Evolutionary conservation across 2,329 filamentous ascomycete species (phyloP), one percentile per base, ranked within the genome.

Genomic region (Fusarium sp.): DNA sequence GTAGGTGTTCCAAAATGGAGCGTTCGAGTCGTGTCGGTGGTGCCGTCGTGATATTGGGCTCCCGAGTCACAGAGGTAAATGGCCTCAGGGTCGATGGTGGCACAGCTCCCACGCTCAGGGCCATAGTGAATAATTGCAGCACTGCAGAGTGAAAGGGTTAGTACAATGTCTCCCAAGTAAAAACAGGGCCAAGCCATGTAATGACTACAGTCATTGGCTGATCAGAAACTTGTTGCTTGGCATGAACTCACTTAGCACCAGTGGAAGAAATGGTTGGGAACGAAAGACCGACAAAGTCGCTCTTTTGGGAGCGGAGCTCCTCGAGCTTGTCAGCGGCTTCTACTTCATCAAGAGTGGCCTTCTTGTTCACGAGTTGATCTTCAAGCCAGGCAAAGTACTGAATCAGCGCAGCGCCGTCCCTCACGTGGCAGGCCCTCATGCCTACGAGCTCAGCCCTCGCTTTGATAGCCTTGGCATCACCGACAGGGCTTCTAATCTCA

Each of bases 371-470:
- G 27, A 99, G 87, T 80, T 98, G 93, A 78, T 98, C 90, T 82
- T 99, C 97, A 5, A 99, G 89, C 97, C 97, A 99, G 14, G 97
- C 95, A 82, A 99, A 98, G 82, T 95, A 99, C 81, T 98, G 92
- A 66, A 91, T 95, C 71, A 98, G 84, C 2, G 97, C 96, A 56
- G 95, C 95, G 56, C 97, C 97, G 79, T 99, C 97, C 73, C 97
- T 92, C 76, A 98, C 91, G 81, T 99, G 97, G 81, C 97, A 98
- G 67, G 93, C 90, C 71, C 95, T 91, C 97, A 99, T 98, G 70
- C 97, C 97, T 78, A 94, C 91, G 52, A 98, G 86, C 82, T 99
- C 97, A 0, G 90, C 92, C 92, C 66, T 94, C 91, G 77, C 98
- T 99, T 99, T 99, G 81, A 98, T 87, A 9, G 97, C 95, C 85